Base-by-base conservation (phyloP, 1,284 basidiomycete species). In the Apiotrichum akiyoshidainum region DNA sequence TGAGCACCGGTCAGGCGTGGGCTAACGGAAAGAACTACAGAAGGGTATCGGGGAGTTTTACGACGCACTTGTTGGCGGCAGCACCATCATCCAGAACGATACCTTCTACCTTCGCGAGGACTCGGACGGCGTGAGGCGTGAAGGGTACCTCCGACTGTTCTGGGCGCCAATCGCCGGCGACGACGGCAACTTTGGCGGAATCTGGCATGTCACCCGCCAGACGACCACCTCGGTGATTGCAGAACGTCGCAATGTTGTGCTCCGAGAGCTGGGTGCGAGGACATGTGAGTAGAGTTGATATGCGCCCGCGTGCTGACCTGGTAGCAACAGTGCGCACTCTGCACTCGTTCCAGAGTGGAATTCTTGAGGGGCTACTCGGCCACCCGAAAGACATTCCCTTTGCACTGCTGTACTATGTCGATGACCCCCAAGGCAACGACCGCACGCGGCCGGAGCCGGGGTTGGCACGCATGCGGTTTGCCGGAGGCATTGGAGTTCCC, bases 161-260 rank as follows among this genome's bases (percentile, higher is more conserved):
- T 77, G 73, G 71, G 66, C 74, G 1, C 76, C 76, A 1, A 52
- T 78, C 10, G 17, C 62, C 19, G 63, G 69, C 35, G 70, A 73
- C 51, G 62, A 71, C 35, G 73, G 73, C 12, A 31, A 61, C 3
- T 59, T 71, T 48, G 72, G 68, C 1, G 74, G 74, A n/a, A 47
- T 77, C 17, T 73, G 71, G 65, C 73, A 75, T 54, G 69, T 67
- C 5, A 74, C 70, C 5, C 64, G 70, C 31, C 65, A 73, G 13
- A 75, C 68, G 0, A 63, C 60, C 2, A 63, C 66, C 14, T 71
- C 71, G 41, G 73, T 75, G 7, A 68, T 78, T 61, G 73, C 69
- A 3, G 73, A 77, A 58, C 58, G 73, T 26, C 71, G 72, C 8
- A 66, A 71, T 74, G 53, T 60, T 69, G 8, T 57, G 9, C 12